These are phyloP conservation scores for Delonix regia DNA, from an alignment of 306 rosid genomes.

Conservation along the genomic window DNA sequence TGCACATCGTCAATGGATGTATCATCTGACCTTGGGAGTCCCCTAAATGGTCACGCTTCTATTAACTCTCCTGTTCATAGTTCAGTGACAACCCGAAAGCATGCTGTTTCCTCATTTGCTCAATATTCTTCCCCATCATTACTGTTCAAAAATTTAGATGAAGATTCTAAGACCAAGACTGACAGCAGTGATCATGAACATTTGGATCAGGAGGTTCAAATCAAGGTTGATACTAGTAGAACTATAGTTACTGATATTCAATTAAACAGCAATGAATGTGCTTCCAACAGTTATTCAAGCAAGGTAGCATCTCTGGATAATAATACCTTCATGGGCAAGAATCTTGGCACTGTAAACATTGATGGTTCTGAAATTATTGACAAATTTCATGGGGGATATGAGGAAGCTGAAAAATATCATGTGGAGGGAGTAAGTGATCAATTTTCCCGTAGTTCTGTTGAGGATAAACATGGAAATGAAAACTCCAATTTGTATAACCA, in stretches of 20 bases:
- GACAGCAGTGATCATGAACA: conserved; percentile 39
- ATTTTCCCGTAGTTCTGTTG: conserved; percentile 25
- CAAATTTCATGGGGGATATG: conserved; percentile 25
- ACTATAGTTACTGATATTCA: conserved; percentile 29
- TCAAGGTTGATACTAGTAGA: conserved; percentile 31
- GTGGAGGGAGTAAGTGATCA: conserved; percentile 39
- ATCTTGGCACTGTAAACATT: neutral
- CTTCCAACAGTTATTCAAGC: conserved; percentile 32
- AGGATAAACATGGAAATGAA: conserved; percentile 38
- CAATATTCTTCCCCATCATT: conserved; percentile 55
- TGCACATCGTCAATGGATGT: conserved; percentile 55
- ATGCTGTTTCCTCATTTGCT: conserved; percentile 29
- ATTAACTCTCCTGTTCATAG: conserved; percentile 45
- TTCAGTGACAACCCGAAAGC: conserved; percentile 40
- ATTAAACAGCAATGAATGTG: conserved; percentile 7
- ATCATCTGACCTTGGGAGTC: conserved; percentile 58
- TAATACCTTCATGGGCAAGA: neutral
- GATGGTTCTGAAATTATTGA: conserved; percentile 17
- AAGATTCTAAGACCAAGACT: conserved; percentile 42
- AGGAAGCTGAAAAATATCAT: conserved; percentile 40
- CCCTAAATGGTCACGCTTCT: conserved; percentile 51
- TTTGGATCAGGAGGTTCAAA: conserved; percentile 36
- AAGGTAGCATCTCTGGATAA: conserved; percentile 24
- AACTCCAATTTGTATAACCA: conserved; percentile 29
- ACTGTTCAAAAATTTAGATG: conserved; percentile 37